Evolutionary conservation across 2,329 filamentous ascomycete species (phyloP).

Genomic region (Rutstroemia sydowiana): DNA sequence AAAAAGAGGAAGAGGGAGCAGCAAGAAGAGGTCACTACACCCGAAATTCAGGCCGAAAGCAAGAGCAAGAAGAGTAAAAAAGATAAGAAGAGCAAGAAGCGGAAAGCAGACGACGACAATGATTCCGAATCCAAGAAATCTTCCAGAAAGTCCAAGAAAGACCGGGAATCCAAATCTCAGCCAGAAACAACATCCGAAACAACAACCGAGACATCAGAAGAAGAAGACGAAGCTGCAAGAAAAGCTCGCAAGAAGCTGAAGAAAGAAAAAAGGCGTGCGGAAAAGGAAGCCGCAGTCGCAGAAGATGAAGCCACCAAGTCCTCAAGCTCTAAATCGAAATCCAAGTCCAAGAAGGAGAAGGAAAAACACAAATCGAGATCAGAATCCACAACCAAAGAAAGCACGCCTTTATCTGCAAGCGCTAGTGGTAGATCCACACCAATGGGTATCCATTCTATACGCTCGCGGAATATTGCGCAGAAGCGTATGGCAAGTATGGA

Average conservation of each 20-base stretch:
- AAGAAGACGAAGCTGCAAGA: not conserved
- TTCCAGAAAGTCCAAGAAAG: slow-evolving; percentile 32
- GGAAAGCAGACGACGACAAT: slow-evolving; percentile 32
- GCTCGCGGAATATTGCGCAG: slow-evolving; percentile 78
- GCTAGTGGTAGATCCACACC: slow-evolving; percentile 39
- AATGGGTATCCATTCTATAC: slow-evolving; percentile 60
- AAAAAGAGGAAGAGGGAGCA: slow-evolving; percentile 40
- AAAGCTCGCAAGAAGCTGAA: slow-evolving; percentile 3
- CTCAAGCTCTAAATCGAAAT: slow-evolving; percentile 31
- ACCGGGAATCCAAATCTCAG: not conserved
- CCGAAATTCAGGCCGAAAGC: slow-evolving; percentile 17
- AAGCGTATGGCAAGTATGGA: slow-evolving; percentile 81
- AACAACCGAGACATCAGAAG: not conserved
- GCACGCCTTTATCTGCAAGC: slow-evolving; percentile 26
- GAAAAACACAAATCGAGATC: slow-evolving; percentile 31
- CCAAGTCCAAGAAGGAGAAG: slow-evolving; percentile 38
- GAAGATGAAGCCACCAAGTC: slow-evolving; percentile 19
- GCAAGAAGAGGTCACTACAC: slow-evolving; percentile 28
- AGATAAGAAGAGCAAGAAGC: slow-evolving; percentile 24
- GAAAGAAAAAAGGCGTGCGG: slow-evolving; percentile 13
- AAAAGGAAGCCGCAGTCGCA: slow-evolving; percentile 8
- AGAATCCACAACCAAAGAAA: slow-evolving; percentile 20
- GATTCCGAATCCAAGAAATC: slow-evolving; percentile 21
- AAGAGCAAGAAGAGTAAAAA: slow-evolving; percentile 21
- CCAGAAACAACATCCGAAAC: not conserved